These are phyloP conservation scores for Venturia asperata DNA, from an alignment of 2,329 filamentous ascomycete genomes.

Conservation along the genomic window DNA sequence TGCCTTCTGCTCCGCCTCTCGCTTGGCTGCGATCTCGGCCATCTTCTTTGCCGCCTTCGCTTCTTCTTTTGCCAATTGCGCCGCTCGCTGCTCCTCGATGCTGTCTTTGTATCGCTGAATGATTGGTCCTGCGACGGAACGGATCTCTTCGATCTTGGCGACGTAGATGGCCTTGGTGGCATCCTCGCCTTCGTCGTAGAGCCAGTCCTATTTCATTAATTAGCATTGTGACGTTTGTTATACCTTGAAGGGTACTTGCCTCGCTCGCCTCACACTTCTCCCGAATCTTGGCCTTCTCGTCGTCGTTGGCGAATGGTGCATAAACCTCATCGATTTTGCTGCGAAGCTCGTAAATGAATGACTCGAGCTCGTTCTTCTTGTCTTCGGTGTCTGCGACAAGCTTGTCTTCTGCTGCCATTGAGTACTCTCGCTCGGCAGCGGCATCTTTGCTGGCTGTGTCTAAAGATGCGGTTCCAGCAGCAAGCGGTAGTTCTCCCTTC, in stretches of 20 bases:
- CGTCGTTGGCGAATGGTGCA: slow-evolving; percentile 78
- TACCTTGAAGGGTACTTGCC: slow-evolving; percentile 51
- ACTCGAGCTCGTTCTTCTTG: slow-evolving; percentile 99
- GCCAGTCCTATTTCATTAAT: slow-evolving; percentile 66
- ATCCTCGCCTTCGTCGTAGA: slow-evolving; percentile 96
- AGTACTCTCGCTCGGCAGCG: slow-evolving; percentile 72
- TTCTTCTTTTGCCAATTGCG: slow-evolving; percentile 59
- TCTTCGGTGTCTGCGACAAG: slow-evolving; percentile 96
- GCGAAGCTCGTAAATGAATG: slow-evolving; percentile 92
- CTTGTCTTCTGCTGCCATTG: slow-evolving; percentile 98
- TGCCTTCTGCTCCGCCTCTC: slow-evolving; percentile 63
- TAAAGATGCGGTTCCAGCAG: slow-evolving; percentile 72
- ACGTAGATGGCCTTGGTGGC: slow-evolving; percentile 88
- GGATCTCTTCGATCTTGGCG: slow-evolving; percentile 93
- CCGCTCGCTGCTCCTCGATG: slow-evolving; percentile 76
- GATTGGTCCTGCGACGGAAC: slow-evolving; percentile 81
- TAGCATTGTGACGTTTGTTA: background rate
- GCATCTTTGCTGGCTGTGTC: slow-evolving; percentile 60
- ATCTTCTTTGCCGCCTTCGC: slow-evolving; percentile 55
- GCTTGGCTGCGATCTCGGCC: slow-evolving; percentile 65
- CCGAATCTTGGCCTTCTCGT: slow-evolving; percentile 83
- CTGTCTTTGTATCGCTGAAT: slow-evolving; percentile 94
- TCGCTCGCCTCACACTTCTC: slow-evolving; percentile 76
- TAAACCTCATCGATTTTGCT: slow-evolving; percentile 93
- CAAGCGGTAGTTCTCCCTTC: slow-evolving; percentile 89